phyloP scores from a whole-genome alignment of 225 moss, liverwort and hornwort genomes.

The Neckera pumila region DNA sequence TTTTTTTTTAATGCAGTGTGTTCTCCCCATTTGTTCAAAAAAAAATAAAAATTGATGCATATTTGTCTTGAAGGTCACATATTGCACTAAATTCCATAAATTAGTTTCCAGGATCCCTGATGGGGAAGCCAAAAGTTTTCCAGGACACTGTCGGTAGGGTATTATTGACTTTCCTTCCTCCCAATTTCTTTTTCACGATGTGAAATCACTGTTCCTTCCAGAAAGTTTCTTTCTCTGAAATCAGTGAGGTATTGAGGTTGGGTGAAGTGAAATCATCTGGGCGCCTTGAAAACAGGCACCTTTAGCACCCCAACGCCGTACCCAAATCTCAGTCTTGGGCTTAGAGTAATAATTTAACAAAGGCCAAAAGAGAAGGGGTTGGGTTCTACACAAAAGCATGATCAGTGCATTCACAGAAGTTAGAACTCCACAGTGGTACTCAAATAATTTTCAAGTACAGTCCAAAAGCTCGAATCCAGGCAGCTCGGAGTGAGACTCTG shows the following conservation, averaged over 20 bases:
- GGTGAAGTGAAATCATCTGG: neutral
- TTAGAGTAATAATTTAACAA: neutral
- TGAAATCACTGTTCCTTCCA: neutral
- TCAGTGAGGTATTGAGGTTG: neutral
- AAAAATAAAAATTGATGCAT: too few species aligned
- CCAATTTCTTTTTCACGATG: neutral
- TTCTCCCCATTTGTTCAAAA: too few species aligned
- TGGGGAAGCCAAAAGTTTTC: too few species aligned
- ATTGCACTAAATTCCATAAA: too few species aligned
- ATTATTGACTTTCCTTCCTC: neutral
- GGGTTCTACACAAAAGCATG: neutral
- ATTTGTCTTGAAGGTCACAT: too few species aligned
- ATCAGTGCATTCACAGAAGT: neutral
- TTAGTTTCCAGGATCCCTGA: too few species aligned
- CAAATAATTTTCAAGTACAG: neutral
- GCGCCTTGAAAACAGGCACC: neutral
- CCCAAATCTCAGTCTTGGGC: too few species aligned
- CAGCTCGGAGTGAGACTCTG: neutral
- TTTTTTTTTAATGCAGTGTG: too few species aligned
- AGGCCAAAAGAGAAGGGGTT: neutral
- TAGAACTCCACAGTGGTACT: neutral
- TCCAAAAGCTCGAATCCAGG: neutral
- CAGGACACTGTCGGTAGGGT: neutral
- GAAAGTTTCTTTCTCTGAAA: neutral
- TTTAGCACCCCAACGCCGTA: neutral